Conservation (phyloP, 257 asterid genomes). For the Solanum chiquidenum region DNA sequence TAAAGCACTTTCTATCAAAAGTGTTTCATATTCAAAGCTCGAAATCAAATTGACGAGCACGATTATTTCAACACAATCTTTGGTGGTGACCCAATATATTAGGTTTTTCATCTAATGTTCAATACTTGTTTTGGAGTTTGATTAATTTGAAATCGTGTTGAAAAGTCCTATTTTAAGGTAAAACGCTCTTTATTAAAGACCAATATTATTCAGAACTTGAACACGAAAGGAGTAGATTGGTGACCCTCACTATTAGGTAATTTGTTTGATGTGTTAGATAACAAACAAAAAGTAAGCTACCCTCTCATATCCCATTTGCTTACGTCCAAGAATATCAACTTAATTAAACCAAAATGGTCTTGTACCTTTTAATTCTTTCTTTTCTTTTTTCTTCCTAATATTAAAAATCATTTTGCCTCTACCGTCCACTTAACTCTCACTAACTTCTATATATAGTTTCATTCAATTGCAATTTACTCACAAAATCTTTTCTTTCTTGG, state of each 20-base stretch:
- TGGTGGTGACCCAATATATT: not conserved
- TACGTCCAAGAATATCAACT: not conserved
- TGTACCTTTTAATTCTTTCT: not conserved
- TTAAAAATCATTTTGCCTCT: not conserved
- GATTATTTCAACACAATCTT: not conserved
- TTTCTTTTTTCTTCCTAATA: not conserved
- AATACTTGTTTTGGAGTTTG: not conserved
- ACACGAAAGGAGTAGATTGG: not conserved
- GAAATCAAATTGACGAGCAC: not conserved
- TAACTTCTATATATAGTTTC: slow-evolving; percentile 25
- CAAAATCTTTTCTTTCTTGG: not conserved
- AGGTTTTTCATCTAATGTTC: not conserved
- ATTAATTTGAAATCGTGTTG: not conserved
- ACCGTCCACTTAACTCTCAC: slow-evolving; percentile 9
- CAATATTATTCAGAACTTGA: not conserved
- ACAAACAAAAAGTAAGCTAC: not conserved
- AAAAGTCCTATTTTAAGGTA: not conserved
- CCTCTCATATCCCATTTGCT: not conserved
- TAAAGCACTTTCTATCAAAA: not conserved
- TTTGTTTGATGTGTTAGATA: not conserved
- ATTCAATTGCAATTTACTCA: slow-evolving; percentile 1
- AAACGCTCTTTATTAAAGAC: not conserved
- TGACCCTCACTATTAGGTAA: slow-evolving; percentile 5
- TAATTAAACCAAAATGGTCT: not conserved
- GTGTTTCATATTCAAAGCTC: fast-evolving